Percentiles rank a stretch among this genome's conserved stretches.
Conservation (phyloP, 2,329 filamentous ascomycete species). For the Cercospora berteroae region DNA sequence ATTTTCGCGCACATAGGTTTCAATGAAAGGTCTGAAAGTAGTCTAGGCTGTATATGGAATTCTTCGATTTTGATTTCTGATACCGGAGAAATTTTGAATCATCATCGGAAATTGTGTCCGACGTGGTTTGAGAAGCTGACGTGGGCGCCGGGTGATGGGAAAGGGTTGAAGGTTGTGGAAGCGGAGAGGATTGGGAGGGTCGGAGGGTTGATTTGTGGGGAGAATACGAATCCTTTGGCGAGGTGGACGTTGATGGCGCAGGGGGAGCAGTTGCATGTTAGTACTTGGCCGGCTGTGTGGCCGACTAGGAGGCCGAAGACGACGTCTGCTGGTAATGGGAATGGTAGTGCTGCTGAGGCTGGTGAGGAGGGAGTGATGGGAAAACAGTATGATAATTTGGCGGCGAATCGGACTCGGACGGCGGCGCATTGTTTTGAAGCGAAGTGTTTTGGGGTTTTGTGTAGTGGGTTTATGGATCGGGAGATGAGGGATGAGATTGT, state of each 20-base stretch:
- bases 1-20: constrained; percentile 52
- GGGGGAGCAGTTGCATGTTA: constrained; percentile 56
- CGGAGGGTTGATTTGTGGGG: constrained; percentile 55
- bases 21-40: constrained; percentile 48
- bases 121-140: constrained; percentile 59
- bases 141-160: constrained; percentile 54
- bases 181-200: constrained; percentile 47
- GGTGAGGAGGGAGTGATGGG: constrained; percentile 4
- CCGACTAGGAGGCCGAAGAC: constrained; percentile 41
- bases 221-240: constrained; percentile 59
- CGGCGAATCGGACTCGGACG: constrained; percentile 53
- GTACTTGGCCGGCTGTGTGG: constrained; percentile 57
- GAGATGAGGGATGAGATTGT: constrained; percentile 40
- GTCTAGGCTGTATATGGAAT: constrained; percentile 52
- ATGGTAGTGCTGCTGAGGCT: neutral
- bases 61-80: constrained; percentile 50
- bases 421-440: constrained; percentile 59
- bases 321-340: neutral
- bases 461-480: constrained; percentile 45
- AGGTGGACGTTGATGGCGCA: constrained; percentile 55
- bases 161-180: constrained; percentile 50
- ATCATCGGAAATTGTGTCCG: constrained; percentile 56
- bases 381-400: constrained; percentile 54
- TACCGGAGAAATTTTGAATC: constrained; percentile 48
- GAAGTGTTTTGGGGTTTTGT: constrained; percentile 56